Base-by-base conservation (phyloP, 768 basidiomycete genomes). In the Asterophora lycoperdoides region DNA sequence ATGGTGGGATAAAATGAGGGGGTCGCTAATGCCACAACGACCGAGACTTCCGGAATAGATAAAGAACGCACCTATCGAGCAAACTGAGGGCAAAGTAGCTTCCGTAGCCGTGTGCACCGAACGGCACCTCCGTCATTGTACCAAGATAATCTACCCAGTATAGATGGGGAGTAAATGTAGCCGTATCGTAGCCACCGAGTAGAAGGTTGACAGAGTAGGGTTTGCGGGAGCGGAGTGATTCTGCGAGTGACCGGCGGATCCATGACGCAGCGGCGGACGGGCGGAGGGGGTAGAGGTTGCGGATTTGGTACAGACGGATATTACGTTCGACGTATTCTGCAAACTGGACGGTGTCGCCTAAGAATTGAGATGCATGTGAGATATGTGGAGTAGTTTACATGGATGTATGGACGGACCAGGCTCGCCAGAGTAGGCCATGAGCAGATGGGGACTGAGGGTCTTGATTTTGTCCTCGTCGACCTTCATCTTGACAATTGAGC, bases 81-180 rank as follows among this genome's bases (percentile, higher is more conserved):
- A 95, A 87, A 80, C 86, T 84, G 56, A 97, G 69, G 8, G 84
- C 86, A 67, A 98, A 96, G 70, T 93, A 96, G 48, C 85, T 79
- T 37, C 93, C 96, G 63, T 97, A 93, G 2, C 96, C 96, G 62
- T 98, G 95, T 1, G 93, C 93, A 13, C 84, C 93, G 64, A 93
- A 99, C 0, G 93, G 93, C 10, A 96, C 87, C 47, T 84, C 80
- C 3, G 84, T 79, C 62, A 89, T 77, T 5, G 96, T 95, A 19
- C 96, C 96, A 28, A 96, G 77, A 67, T 95, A 93, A 72, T 99
- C 96, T 51, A 97, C 76, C 93, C 94, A 98, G 73, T 94, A 96
- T 10, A 95, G 75, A 54, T 81, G 80, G 5, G 94, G 92, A 13
- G 72, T 72, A 55, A 79, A 60, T 6, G 78, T 78, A 34, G 89